Conservation (phyloP, 148 eudicot species). For the Fagopyrum homotropicum region DNA sequence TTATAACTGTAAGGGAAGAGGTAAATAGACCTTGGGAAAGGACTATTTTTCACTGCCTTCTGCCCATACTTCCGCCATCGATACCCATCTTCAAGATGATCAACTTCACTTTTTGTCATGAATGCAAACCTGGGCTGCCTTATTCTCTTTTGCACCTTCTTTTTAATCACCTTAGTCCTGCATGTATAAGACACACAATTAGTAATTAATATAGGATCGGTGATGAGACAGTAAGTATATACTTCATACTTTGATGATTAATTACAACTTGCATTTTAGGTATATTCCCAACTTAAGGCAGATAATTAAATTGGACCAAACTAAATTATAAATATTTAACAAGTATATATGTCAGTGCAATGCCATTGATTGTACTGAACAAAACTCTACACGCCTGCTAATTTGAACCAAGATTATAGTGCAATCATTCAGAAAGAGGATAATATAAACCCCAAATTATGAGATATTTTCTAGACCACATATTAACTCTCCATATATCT, state of each 20-base stretch:
- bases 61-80: slow-evolving; percentile 97
- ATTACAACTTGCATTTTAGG: neutral
- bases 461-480: neutral
- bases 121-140: slow-evolving; percentile 86
- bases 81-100: slow-evolving; percentile 98
- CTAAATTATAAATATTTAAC: too few relatives aligned
- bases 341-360: neutral
- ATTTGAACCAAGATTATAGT: neutral
- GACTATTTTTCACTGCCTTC: slow-evolving; percentile 98
- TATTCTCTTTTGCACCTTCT: slow-evolving; percentile 73
- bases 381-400: neutral
- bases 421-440: neutral
- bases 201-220: neutral
- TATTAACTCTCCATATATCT: neutral
- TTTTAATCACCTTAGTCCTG: slow-evolving; percentile 54
- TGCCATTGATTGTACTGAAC: neutral
- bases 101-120: slow-evolving; percentile 91
- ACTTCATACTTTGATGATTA: neutral
- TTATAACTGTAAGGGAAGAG: neutral
- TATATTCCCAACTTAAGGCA: neutral
- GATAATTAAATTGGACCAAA: neutral
- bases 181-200: slow-evolving; percentile 2
- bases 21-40: slow-evolving; percentile 67
- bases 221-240: neutral
- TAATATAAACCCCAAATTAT: neutral